These are phyloP conservation scores for Penicillium daleae DNA, from an alignment of 495 filamentous ascomycete genomes.

Conservation along the genomic window DNA sequence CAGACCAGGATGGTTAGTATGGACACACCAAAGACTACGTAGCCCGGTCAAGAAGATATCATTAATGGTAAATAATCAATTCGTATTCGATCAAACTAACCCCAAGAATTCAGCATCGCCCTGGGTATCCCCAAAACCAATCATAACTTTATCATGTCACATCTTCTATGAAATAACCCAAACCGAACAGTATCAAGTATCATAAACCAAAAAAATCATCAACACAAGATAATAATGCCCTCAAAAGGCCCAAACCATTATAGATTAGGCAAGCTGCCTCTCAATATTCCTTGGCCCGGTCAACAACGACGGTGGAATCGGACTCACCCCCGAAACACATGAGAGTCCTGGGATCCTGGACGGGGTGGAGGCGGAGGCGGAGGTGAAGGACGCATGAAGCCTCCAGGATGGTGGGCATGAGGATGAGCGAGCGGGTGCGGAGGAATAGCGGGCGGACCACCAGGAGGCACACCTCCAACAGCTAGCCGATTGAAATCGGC, in stretches of 20 bases:
- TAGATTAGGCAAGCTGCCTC: constrained; percentile 43
- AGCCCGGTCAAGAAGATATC: background rate
- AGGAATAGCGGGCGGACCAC: constrained; percentile 13
- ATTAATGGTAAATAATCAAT: background rate
- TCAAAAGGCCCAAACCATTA: background rate
- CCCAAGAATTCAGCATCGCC: background rate
- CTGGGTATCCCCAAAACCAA: constrained; percentile 19
- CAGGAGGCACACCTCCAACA: constrained; percentile 15
- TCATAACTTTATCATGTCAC: constrained; percentile 9
- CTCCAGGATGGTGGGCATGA: constrained; percentile 17
- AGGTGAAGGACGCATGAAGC: constrained; percentile 21
- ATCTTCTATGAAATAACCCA: background rate
- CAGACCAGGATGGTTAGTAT: background rate
- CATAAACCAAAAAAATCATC: background rate
- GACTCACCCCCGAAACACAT: constrained; percentile 28
- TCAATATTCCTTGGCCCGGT: constrained; percentile 45
- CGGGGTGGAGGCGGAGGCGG: constrained; percentile 27
- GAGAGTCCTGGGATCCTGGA: constrained; percentile 26
- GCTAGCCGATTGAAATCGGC: constrained; percentile 37
- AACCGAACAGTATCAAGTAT: background rate
- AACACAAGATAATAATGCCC: background rate
- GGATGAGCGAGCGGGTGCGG: constrained; percentile 21
- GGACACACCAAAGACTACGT: background rate
- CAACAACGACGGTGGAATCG: constrained; percentile 39
- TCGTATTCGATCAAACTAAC: background rate